Evolutionary conservation across 345 rosid species (phyloP).

Genomic region (Eucalyptus victrix): DNA sequence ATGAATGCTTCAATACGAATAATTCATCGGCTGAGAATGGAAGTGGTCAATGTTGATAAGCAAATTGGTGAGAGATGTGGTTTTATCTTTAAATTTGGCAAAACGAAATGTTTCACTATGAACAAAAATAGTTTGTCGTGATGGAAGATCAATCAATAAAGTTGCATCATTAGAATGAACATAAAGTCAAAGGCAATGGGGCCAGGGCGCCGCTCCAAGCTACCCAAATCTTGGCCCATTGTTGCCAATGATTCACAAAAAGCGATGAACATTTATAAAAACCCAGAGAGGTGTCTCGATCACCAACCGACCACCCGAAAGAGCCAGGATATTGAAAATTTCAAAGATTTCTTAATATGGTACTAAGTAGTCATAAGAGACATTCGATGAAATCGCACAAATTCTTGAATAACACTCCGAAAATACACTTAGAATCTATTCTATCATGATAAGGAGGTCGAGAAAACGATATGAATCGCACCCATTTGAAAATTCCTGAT

Average conservation of each 20-base stretch:
- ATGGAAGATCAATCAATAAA: not conserved
- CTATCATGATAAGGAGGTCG: not conserved
- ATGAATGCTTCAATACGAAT: not conserved
- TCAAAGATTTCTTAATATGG: too few relatives aligned
- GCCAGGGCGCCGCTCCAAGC: too few relatives aligned
- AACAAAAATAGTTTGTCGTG: fast-evolving
- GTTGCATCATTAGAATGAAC: not conserved
- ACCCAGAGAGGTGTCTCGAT: too few relatives aligned
- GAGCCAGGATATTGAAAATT: too few relatives aligned
- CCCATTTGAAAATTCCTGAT: not conserved
- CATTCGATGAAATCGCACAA: too few relatives aligned
- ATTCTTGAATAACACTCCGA: fast-evolving
- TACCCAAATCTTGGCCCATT: too few relatives aligned
- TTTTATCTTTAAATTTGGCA: not conserved
- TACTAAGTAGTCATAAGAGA: too few relatives aligned
- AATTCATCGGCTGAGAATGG: not conserved
- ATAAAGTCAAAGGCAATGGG: too few relatives aligned
- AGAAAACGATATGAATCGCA: not conserved
- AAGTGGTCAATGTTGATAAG: not conserved
- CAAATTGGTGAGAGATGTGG: not conserved
- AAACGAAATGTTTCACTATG: not conserved
- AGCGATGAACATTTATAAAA: too few relatives aligned
- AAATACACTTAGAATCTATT: not conserved
- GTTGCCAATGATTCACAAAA: too few relatives aligned
- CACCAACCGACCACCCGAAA: too few relatives aligned